A percentile compares a stretch with the other conserved stretches of the same genome.
phyloP scores from a whole-genome alignment of 176 grass and related monocot species.

The Oryza australiensis region DNA sequence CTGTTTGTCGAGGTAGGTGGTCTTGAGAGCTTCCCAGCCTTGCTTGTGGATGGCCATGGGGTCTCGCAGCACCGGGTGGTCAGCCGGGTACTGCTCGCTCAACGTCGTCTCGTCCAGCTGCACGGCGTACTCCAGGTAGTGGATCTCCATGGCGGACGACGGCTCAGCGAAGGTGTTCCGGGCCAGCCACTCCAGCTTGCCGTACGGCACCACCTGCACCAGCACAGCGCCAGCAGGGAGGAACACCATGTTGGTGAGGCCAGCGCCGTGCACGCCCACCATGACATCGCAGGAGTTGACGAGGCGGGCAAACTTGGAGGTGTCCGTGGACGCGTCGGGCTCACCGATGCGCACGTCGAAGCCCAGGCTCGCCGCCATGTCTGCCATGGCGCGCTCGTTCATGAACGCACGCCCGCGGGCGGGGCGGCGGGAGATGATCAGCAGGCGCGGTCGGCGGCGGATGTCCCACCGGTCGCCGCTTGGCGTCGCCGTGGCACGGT shows the following conservation, averaged over 20 bases:
- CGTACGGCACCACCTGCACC: conserved; percentile 89
- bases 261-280: conserved; percentile 89
- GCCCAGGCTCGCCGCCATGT: conserved; percentile 65
- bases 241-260: conserved; percentile 97
- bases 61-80: conserved; percentile 70
- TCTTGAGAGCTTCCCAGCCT: conserved; percentile 77
- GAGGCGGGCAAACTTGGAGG: conserved; percentile 77
- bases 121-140: conserved; percentile 84
- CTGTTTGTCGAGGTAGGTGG: conserved; percentile 88
- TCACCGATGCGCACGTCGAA: conserved; percentile 75
- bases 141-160: conserved; percentile 64
- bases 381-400: conserved; percentile 66
- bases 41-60: conserved; percentile 77
- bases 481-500: conserved; percentile 52
- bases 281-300: conserved; percentile 95
- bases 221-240: conserved; percentile 71
- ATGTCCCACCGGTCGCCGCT: conserved; percentile 67
- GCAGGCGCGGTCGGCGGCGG: conserved; percentile 44
- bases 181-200: conserved; percentile 75
- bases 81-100: conserved; percentile 69
- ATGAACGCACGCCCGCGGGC: conserved; percentile 49
- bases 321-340: conserved; percentile 62
- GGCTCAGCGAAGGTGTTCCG: conserved; percentile 79
- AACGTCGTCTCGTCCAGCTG: conserved; percentile 86
- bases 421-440: conserved; percentile 56